Evolutionary conservation across 2,329 filamentous ascomycete species (phyloP).

Genomic region (Aspergillus caelatus): DNA sequence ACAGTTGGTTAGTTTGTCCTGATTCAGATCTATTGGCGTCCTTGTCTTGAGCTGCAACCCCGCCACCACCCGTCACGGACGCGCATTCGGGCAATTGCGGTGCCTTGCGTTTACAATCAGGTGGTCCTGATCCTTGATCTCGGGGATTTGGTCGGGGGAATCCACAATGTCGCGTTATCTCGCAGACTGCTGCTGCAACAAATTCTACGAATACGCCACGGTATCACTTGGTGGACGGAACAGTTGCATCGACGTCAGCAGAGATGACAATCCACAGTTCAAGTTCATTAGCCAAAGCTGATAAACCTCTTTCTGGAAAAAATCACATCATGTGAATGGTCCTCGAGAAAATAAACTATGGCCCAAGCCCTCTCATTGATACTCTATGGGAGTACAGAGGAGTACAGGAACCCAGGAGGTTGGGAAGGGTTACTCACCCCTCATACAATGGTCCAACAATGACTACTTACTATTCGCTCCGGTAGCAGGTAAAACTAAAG

Average conservation of each 20-base stretch:
- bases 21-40: not conserved
- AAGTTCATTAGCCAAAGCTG: not conserved
- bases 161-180: constrained; percentile 11
- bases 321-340: not conserved
- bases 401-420: not conserved
- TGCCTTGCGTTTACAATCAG: constrained; percentile 5
- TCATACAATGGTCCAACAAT: not conserved
- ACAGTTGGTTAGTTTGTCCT: not conserved
- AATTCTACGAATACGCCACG: constrained; percentile 18
- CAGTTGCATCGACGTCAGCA: constrained; percentile 3
- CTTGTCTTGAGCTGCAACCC: not conserved
- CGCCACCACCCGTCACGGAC: not conserved
- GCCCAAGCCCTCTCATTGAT: not conserved
- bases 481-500: not conserved
- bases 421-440: not conserved
- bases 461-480: not conserved
- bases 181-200: constrained; percentile 11
- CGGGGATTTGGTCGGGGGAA: not conserved
- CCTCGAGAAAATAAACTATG: not conserved
- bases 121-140: not conserved
- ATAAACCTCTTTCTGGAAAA: not conserved
- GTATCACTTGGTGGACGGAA: not conserved
- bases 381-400: not conserved
- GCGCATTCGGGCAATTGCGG: not conserved
- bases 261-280: not conserved